Evolutionary conservation across 371 early-diverging fungal genomes (phyloP).

Genomic region (Apophysomyces ossiformis): DNA sequence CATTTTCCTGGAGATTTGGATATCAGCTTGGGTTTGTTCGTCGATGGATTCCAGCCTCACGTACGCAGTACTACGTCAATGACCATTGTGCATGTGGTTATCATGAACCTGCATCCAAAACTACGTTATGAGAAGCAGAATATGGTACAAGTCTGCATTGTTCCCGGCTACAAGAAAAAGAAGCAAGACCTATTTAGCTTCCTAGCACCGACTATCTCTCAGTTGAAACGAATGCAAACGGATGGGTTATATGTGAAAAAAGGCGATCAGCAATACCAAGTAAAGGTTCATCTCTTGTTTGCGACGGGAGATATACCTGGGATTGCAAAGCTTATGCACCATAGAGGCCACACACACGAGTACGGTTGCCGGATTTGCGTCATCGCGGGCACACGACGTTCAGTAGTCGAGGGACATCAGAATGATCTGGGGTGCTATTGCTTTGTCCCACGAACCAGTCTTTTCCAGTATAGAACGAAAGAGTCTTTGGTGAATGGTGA

Average conservation of each 20-base stretch:
- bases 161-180: not conserved
- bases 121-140: constrained; percentile 3
- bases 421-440: no score
- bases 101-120: constrained; percentile 9
- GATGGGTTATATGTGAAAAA: not conserved
- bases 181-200: constrained; percentile 1
- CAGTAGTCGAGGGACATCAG: no score
- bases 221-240: not conserved
- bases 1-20: not conserved
- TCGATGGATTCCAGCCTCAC: constrained; percentile 18
- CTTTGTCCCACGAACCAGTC: no score
- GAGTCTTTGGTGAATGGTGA: no score
- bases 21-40: constrained; percentile 10
- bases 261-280: not conserved
- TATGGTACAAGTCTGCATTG: constrained; percentile 7
- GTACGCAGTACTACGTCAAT: not conserved
- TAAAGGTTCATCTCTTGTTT: constrained; percentile 3
- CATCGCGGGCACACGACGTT: not conserved
- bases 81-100: constrained; percentile 8
- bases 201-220: not conserved
- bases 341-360: constrained; percentile 2
- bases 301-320: constrained; percentile 20
- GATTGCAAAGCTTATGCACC: constrained; percentile 1
- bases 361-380: constrained; percentile 18
- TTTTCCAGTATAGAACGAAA: no score